phyloP scores from a whole-genome alignment of 306 rosid genomes.

The Datisca glomerata region DNA sequence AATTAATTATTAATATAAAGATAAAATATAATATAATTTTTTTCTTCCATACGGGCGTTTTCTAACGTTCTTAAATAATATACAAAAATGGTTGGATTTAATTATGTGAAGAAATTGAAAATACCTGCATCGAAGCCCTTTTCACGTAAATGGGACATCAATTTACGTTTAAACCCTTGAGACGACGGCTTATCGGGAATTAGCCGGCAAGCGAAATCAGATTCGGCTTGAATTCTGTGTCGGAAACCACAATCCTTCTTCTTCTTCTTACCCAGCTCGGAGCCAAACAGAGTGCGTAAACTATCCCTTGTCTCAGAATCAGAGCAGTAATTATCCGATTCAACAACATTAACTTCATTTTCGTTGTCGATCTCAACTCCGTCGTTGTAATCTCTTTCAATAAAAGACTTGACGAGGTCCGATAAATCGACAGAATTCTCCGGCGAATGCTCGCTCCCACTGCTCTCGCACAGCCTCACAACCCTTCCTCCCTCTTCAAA shows the following conservation, averaged over 20 bases:
- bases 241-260: constrained; percentile 17
- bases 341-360: constrained; percentile 7
- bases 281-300: constrained; percentile 22
- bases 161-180: constrained; percentile 36
- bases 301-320: constrained; percentile 28
- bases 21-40: too few species aligned
- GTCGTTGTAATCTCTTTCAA: constrained; percentile 26
- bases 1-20: too few species aligned
- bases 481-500: constrained; percentile 39
- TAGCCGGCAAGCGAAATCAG: constrained; percentile 21
- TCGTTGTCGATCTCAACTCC: constrained; percentile 7
- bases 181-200: constrained; percentile 18
- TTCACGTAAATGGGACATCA: constrained; percentile 53
- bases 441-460: constrained; percentile 79
- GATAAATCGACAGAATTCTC: constrained; percentile 48
- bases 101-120: too few species aligned
- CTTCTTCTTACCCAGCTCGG: constrained; percentile 1
- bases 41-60: too few species aligned
- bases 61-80: too few species aligned
- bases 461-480: constrained; percentile 54
- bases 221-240: constrained; percentile 24
- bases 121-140: constrained; percentile 84
- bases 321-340: constrained; percentile 15
- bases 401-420: constrained; percentile 65
- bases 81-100: too few species aligned